phyloP scores from a whole-genome alignment of 179 eudicot species.

The Pouteria campechiana region DNA sequence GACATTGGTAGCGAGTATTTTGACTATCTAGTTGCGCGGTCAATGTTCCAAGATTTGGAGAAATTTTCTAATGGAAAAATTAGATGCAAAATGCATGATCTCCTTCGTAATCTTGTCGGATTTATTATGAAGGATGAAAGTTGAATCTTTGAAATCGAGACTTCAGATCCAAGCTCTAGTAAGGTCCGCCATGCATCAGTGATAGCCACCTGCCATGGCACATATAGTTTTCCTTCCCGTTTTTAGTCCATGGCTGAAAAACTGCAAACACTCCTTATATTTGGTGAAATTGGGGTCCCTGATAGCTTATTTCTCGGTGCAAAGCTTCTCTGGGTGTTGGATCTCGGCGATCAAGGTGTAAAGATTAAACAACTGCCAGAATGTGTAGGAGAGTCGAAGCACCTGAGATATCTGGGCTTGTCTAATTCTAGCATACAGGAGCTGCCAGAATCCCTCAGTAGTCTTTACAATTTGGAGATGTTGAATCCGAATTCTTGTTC shows the following conservation, averaged over 20 bases:
- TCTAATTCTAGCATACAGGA: conserved; percentile 10
- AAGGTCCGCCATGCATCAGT: conserved; percentile 10
- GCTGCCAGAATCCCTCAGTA: conserved; percentile 19
- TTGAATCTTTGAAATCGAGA: not conserved
- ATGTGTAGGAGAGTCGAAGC: conserved; percentile 5
- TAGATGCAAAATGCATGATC: conserved; percentile 25
- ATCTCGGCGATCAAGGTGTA: conserved; percentile 9
- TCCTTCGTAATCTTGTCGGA: conserved; percentile 22
- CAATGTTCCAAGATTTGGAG: conserved; percentile 19
- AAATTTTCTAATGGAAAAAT: not conserved
- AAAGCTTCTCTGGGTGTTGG: conserved; percentile 7
- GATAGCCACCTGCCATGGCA: conserved; percentile 7
- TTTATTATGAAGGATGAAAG: conserved; percentile 15
- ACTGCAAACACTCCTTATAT: conserved; percentile 11
- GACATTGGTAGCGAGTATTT: conserved; percentile 11
- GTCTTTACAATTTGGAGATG: conserved; percentile 13
- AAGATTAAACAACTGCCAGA: too few relatives aligned
- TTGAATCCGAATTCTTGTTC: conserved; percentile 15
- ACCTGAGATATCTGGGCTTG: conserved; percentile 14
- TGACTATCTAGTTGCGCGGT: conserved; percentile 12
- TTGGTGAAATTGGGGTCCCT: conserved; percentile 12
- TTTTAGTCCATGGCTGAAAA: not conserved
- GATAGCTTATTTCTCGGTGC: conserved; percentile 4
- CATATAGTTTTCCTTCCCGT: conserved; percentile 5
- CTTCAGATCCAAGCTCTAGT: not conserved